Percentiles rank a stretch among this genome's conserved stretches.
These are phyloP conservation scores for Phytophthora boehmeriae DNA, from an alignment of 352 stramenopile species.

Conservation along the genomic window DNA sequence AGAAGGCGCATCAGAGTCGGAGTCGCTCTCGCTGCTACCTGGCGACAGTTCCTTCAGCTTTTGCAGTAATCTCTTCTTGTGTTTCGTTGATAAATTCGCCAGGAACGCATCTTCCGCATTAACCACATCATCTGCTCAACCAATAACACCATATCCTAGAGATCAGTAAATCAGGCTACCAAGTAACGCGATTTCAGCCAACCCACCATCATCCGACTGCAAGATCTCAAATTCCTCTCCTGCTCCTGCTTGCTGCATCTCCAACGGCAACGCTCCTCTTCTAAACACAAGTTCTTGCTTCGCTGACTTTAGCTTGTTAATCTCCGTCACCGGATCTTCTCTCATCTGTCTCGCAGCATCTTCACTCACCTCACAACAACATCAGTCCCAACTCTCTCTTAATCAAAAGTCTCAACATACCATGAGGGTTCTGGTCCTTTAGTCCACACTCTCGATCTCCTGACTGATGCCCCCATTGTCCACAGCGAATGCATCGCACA, in stretches of 20 bases:
- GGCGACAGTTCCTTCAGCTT: conserved; percentile 51
- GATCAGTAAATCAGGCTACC: conserved; percentile 2
- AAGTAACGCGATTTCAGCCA: not conserved
- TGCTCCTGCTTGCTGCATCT: conserved; percentile 54
- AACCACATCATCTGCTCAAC: conserved; percentile 28
- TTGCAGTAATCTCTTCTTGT: conserved; percentile 68
- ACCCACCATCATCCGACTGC: conserved; percentile 58
- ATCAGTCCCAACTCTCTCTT: not conserved
- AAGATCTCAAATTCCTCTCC: conserved; percentile 69
- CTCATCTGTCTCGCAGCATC: conserved; percentile 70
- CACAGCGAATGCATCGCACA: conserved; percentile 82
- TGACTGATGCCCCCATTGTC: conserved; percentile 84
- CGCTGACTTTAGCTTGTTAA: conserved; percentile 60
- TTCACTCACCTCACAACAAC: conserved; percentile 13
- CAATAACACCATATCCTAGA: not conserved
- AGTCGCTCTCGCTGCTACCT: conserved; percentile 18
- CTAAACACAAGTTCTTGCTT: conserved; percentile 69
- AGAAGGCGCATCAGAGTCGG: conserved; percentile 19
- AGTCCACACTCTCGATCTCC: conserved; percentile 84
- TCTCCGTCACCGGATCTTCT: conserved; percentile 77
- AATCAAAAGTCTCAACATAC: conserved; percentile 25
- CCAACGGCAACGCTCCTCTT: conserved; percentile 60
- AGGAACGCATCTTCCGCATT: conserved; percentile 59
- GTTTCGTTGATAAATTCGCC: conserved; percentile 62
- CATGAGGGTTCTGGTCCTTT: conserved; percentile 75